phyloP scores from a whole-genome alignment of 495 filamentous ascomycete species.

The Penicillium longicatenatum region DNA sequence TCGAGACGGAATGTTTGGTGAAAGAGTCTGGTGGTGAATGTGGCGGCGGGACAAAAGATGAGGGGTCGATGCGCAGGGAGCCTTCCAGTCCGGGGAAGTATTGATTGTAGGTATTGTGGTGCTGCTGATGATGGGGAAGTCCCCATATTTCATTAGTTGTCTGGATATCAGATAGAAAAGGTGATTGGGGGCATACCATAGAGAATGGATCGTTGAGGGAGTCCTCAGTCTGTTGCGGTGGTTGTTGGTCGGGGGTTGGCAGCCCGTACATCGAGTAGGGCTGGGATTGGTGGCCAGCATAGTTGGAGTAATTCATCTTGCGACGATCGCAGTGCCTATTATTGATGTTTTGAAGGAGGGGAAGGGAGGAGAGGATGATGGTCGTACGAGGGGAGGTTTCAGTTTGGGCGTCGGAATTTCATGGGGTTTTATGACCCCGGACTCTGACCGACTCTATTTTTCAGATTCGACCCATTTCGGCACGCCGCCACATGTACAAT shows the following conservation, averaged over 20 bases:
- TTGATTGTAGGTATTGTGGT: constrained; percentile 28
- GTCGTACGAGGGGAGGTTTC: constrained; percentile 1
- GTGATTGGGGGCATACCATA: constrained; percentile 23
- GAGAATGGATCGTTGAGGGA: constrained; percentile 32
- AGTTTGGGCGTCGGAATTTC: constrained; percentile 5
- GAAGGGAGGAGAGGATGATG: constrained; percentile 1
- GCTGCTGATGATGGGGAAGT: neutral
- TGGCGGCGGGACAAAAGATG: constrained; percentile 35
- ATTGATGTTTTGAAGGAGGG: neutral
- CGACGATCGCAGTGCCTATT: neutral
- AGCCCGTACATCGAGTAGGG: constrained; percentile 41
- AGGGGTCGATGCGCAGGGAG: constrained; percentile 36
- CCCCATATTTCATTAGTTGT: neutral
- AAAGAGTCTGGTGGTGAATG: constrained; percentile 52
- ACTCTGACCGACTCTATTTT: neutral
- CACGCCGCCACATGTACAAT: neutral
- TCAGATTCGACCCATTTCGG: neutral
- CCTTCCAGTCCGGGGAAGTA: constrained; percentile 44
- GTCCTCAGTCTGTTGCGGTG: constrained; percentile 25
- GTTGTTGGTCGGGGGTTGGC: constrained; percentile 39
- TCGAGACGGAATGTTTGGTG: constrained; percentile 40
- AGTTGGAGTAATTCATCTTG: constrained; percentile 48
- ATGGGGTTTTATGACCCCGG: neutral
- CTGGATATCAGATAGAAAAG: neutral
- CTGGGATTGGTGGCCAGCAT: constrained; percentile 33